phyloP scores from a whole-genome alignment of 495 filamentous ascomycete species.

The Mytilinidion resinicola region DNA sequence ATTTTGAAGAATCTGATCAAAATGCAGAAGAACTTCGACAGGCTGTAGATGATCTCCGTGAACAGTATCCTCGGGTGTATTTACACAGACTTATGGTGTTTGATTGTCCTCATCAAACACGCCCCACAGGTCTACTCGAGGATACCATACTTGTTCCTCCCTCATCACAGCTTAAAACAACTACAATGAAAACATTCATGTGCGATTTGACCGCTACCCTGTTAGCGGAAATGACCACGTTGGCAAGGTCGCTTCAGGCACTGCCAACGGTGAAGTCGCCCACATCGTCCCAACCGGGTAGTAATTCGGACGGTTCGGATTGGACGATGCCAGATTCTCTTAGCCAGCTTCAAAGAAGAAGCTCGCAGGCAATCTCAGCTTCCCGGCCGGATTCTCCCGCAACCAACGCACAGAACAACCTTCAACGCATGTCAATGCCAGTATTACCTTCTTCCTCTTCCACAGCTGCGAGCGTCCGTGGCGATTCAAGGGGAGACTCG shows the following conservation, averaged over 20 bases:
- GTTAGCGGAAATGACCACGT: constrained; percentile 77
- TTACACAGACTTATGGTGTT: constrained; percentile 76
- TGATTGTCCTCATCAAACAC: constrained; percentile 45
- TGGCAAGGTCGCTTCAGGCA: constrained; percentile 78
- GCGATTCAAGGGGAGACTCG: constrained; percentile 49
- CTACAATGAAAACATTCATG: constrained; percentile 92
- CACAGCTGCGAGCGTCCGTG: constrained; percentile 40
- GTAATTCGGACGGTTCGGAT: constrained; percentile 7
- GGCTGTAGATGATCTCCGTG: constrained; percentile 50
- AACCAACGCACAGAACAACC: constrained; percentile 41
- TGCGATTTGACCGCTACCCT: constrained; percentile 83
- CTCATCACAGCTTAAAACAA: constrained; percentile 60
- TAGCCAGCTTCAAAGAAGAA: constrained; percentile 40
- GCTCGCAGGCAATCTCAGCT: constrained; percentile 44
- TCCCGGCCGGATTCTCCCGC: constrained; percentile 47
- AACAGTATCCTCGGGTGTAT: constrained; percentile 66
- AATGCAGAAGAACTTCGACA: constrained; percentile 50
- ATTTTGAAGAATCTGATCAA: constrained; percentile 31
- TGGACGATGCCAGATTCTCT: constrained; percentile 11
- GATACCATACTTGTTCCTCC: constrained; percentile 70
- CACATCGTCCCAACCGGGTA: constrained; percentile 34
- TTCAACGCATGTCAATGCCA: constrained; percentile 77
- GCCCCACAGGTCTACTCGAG: constrained; percentile 45
- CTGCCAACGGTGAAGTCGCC: constrained; percentile 77
- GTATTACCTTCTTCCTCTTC: constrained; percentile 42